Evolutionary conservation across 768 basidiomycete genomes (phyloP).

Genomic region (Russula virescens): DNA sequence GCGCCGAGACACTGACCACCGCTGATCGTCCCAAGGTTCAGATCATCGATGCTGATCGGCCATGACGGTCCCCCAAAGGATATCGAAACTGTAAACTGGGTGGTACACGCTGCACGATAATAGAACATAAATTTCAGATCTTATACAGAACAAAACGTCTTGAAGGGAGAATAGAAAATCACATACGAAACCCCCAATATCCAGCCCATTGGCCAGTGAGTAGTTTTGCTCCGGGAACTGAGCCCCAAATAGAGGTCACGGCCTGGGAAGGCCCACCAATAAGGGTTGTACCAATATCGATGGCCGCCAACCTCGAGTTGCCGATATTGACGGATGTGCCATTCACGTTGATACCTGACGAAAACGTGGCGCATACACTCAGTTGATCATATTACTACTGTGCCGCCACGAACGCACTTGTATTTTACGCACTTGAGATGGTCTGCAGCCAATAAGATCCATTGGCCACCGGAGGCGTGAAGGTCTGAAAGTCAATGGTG

Average conservation of each 20-base stretch:
- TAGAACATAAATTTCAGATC: not conserved
- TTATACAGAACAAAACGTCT: no score
- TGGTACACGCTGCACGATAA: slow-evolving; percentile 63
- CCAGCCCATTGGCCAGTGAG: slow-evolving; percentile 48
- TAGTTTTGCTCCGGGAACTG: slow-evolving; percentile 51
- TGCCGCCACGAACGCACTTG: no score
- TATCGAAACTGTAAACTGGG: slow-evolving; percentile 49
- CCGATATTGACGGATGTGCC: slow-evolving; percentile 45
- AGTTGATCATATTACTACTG: not conserved
- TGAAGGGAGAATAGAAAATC: not conserved
- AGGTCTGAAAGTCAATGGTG: slow-evolving; percentile 56
- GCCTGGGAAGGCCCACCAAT: slow-evolving; percentile 74
- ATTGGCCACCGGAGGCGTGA: slow-evolving; percentile 35
- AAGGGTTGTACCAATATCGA: slow-evolving; percentile 94
- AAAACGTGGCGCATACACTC: not conserved
- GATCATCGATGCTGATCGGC: slow-evolving; percentile 68
- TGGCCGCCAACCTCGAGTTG: slow-evolving; percentile 54
- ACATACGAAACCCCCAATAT: slow-evolving; percentile 77
- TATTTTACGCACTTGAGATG: slow-evolving; percentile 40
- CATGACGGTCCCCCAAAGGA: slow-evolving; percentile 77
- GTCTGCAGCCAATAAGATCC: slow-evolving; percentile 56
- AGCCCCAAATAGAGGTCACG: slow-evolving; percentile 55
- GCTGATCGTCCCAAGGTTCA: slow-evolving; percentile 63
- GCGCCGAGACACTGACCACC: slow-evolving; percentile 53
- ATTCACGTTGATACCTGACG: slow-evolving; percentile 56